Percentiles rank a stretch among this genome's conserved stretches.
Evolutionary conservation across 2,329 filamentous ascomycete genomes (phyloP).

Genomic region (Epichloe glyceriae): DNA sequence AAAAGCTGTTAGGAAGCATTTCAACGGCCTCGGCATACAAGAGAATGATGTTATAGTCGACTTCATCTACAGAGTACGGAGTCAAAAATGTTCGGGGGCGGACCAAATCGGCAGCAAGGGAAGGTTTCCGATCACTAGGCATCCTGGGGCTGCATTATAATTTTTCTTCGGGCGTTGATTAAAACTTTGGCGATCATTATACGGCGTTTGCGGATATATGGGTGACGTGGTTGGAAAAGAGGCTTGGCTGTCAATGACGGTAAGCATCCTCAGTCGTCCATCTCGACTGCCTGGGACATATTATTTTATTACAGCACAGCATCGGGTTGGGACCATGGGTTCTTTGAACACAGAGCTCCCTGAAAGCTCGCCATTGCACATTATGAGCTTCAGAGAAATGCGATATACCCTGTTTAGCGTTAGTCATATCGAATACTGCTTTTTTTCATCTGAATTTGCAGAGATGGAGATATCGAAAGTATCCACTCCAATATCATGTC

Average conservation of each 20-base stretch:
- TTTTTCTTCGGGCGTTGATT: background rate
- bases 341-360: background rate
- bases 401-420: background rate
- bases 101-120: constrained; percentile 11
- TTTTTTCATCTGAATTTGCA: background rate
- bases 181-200: background rate
- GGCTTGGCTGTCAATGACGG: background rate
- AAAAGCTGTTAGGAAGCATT: constrained; percentile 65
- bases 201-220: background rate
- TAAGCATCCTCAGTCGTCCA: background rate
- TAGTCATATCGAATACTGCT: background rate
- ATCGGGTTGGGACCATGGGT: background rate
- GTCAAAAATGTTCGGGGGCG: constrained; percentile 16
- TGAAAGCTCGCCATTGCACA: background rate
- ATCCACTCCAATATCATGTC: background rate
- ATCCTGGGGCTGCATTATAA: background rate
- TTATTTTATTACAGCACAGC: background rate
- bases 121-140: constrained; percentile 40
- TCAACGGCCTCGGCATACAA: constrained; percentile 65
- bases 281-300: background rate
- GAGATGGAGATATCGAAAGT: too few relatives aligned
- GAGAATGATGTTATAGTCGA: constrained; percentile 77
- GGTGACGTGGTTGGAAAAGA: background rate
- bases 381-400: background rate
- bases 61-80: constrained; percentile 55